Evolutionary conservation across 2,329 filamentous ascomycete species (phyloP).

Genomic region (Scytalidium lignicola): DNA sequence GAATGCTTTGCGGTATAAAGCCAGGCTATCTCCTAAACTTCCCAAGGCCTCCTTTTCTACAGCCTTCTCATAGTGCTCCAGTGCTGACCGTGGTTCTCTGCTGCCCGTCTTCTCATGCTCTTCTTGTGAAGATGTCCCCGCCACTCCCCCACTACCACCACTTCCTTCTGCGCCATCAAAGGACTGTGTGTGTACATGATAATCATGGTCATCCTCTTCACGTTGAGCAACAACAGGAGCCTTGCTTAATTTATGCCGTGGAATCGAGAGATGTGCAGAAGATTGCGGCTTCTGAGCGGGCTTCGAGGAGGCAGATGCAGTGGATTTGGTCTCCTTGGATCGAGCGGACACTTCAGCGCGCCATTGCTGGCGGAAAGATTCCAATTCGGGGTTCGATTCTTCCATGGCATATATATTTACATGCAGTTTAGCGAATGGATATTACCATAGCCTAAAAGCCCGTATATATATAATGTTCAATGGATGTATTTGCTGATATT

Average conservation of each 20-base stretch:
- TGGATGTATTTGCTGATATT: not conserved
- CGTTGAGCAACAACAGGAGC: not conserved
- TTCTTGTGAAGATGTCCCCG: not conserved
- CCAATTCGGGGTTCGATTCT: conserved; percentile 64
- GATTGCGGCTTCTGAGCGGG: conserved; percentile 13
- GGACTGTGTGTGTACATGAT: not conserved
- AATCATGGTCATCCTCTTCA: conserved; percentile 15
- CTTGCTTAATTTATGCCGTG: not conserved
- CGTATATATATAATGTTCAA: not conserved
- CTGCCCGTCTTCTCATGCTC: conserved; percentile 8
- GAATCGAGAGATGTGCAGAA: conserved; percentile 4
- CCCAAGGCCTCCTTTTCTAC: conserved; percentile 84
- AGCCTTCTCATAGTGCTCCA: conserved; percentile 90
- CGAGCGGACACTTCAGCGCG: conserved; percentile 55
- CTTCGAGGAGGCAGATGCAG: conserved; percentile 12
- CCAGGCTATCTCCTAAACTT: conserved; percentile 81
- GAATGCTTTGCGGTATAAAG: conserved; percentile 85
- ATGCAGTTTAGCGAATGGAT: not conserved
- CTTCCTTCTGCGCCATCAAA: conserved; percentile 8
- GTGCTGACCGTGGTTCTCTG: conserved; percentile 63
- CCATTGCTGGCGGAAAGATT: conserved; percentile 84
- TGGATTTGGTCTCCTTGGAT: conserved; percentile 15
- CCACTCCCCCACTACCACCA: not conserved
- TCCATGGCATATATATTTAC: conserved; percentile 21
- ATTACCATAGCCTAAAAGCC: no score